Conservation (phyloP, 306 rosid genomes). For the Dryas drummondii region DNA sequence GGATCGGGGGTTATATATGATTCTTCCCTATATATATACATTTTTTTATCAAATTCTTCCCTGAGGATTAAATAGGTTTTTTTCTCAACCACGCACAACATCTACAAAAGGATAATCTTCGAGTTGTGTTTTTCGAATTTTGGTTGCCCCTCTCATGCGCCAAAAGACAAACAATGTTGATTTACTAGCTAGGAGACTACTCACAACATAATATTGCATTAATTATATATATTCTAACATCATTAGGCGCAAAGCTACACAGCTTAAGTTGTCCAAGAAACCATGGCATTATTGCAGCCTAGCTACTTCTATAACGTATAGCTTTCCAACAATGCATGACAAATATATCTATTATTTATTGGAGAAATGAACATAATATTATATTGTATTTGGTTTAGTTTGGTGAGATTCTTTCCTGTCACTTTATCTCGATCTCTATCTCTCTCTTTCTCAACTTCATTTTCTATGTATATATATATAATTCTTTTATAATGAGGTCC, state of each 20-base stretch:
- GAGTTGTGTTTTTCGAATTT: background rate
- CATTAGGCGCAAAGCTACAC: conserved; percentile 20
- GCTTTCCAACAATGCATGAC: background rate
- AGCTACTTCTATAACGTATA: background rate
- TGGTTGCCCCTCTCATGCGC: too few species aligned
- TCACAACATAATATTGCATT: background rate
- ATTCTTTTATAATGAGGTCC: too few species aligned
- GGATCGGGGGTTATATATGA: background rate
- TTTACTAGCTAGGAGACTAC: too few species aligned
- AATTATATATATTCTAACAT: background rate
- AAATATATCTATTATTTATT: background rate
- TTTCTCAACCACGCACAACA: background rate
- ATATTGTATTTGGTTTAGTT: background rate
- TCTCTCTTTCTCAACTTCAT: background rate
- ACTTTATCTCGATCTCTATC: background rate
- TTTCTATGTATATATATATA: too few species aligned
- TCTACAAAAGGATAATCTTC: background rate
- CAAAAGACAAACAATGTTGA: too few species aligned
- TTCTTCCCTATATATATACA: background rate
- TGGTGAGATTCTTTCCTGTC: conserved; percentile 10
- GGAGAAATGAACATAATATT: too few species aligned
- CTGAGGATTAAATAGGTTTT: background rate
- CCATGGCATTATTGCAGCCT: background rate
- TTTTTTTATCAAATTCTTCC: background rate
- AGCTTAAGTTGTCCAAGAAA: background rate